Conservation (phyloP, 2,329 filamentous ascomycete species). For the Didymella keratinophila region DNA sequence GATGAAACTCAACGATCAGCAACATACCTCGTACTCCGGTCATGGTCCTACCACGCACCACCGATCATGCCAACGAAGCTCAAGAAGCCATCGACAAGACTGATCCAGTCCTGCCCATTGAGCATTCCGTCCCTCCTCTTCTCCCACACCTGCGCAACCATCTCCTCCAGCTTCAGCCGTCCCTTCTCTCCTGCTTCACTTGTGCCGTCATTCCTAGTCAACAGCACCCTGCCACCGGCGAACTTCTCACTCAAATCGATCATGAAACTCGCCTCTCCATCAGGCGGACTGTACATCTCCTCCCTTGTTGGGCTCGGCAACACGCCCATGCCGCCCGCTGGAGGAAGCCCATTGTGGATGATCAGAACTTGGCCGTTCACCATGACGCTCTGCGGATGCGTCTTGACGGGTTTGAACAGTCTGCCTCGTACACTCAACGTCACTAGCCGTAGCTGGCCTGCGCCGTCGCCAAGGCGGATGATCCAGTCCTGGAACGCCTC, state of each 20-base stretch:
- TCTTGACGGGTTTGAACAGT: constrained; percentile 44
- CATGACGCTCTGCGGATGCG: constrained; percentile 32
- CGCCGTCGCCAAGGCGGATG: constrained; percentile 44
- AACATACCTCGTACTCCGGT: neutral
- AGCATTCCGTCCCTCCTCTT: constrained; percentile 41
- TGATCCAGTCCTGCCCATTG: constrained; percentile 47
- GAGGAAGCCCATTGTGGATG: constrained; percentile 22
- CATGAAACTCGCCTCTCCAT: constrained; percentile 49
- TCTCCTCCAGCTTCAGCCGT: constrained; percentile 28
- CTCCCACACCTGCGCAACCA: constrained; percentile 44
- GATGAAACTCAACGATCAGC: neutral
- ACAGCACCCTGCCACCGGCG: constrained; percentile 39
- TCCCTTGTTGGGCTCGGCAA: constrained; percentile 21
- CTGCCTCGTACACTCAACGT: constrained; percentile 44
- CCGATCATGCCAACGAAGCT: constrained; percentile 39
- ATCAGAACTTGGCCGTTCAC: constrained; percentile 34
- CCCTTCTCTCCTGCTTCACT: constrained; percentile 42
- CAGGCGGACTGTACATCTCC: constrained; percentile 42
- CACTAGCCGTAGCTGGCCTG: constrained; percentile 42
- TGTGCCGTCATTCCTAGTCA: constrained; percentile 47
- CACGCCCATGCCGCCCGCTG: constrained; percentile 4
- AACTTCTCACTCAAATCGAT: constrained; percentile 51
- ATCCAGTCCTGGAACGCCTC: constrained; percentile 52
- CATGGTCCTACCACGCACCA: constrained; percentile 25
- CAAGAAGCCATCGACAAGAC: constrained; percentile 47